These are phyloP conservation scores for Dendrobium chrysotoxum DNA, from an alignment of 106 monocot genomes.

Conservation along the genomic window DNA sequence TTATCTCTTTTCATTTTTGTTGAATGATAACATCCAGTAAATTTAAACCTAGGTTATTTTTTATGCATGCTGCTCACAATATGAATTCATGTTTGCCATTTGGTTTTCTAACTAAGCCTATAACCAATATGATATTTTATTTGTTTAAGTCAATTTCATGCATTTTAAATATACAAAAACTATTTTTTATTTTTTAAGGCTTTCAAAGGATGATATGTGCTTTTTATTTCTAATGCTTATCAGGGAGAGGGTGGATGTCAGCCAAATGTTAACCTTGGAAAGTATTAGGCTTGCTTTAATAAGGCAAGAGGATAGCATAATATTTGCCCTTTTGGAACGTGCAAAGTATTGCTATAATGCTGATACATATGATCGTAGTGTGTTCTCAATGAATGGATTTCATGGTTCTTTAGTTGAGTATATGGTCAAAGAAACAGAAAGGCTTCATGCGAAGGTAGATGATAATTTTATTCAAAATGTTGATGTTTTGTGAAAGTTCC, in stretches of 20 bases:
- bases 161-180: background rate
- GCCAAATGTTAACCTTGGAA: slow-evolving; percentile 72
- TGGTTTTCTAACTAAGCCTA: background rate
- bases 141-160: slow-evolving; percentile 4
- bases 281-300: slow-evolving; percentile 72
- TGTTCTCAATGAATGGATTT: slow-evolving; percentile 63
- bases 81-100: background rate
- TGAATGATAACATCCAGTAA: no score
- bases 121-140: background rate
- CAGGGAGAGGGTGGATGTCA: slow-evolving; percentile 58
- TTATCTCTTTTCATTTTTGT: background rate
- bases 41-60: no score
- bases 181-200: background rate
- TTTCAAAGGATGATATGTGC: background rate
- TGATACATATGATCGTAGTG: slow-evolving; percentile 55
- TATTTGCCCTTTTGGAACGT: slow-evolving; percentile 81
- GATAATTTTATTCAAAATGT: background rate
- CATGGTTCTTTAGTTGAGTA: slow-evolving; percentile 78
- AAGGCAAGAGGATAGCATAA: slow-evolving; percentile 94
- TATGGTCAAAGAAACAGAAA: slow-evolving; percentile 88
- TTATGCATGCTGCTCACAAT: background rate
- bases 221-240: background rate
- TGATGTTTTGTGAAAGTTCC: background rate
- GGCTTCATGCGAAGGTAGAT: slow-evolving; percentile 77
- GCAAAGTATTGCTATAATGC: slow-evolving; percentile 80